Percentiles rank a stretch among this genome's conserved stretches.
These are phyloP conservation scores for Radiomyces spectabilis DNA, from an alignment of 192 early-diverging fungal species.

Conservation along the genomic window DNA sequence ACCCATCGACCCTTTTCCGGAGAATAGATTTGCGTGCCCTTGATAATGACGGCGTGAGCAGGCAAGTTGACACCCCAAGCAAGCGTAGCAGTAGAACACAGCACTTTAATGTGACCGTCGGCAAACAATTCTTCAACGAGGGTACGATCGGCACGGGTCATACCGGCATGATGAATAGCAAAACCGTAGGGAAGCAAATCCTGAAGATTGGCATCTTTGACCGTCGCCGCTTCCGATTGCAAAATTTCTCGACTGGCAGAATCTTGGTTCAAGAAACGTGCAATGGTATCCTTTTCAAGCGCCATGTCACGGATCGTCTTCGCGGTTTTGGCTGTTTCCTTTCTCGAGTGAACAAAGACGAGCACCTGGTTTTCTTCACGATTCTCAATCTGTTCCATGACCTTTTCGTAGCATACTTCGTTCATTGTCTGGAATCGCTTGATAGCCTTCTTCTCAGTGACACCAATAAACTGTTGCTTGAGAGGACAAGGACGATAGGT, in stretches of 20 bases:
- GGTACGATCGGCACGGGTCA: constrained; percentile 86
- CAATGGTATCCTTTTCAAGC: constrained; percentile 79
- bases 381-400: constrained; percentile 73
- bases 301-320: constrained; percentile 86
- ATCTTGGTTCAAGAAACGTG: constrained; percentile 74
- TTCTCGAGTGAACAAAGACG: constrained; percentile 96
- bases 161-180: constrained; percentile 95
- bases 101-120: constrained; percentile 84
- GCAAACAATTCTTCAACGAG: constrained; percentile 90
- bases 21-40: constrained; percentile 96
- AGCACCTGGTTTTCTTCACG: constrained; percentile 77
- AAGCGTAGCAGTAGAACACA: constrained; percentile 94
- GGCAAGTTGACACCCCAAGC: constrained; percentile 99
- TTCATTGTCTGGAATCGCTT: constrained; percentile 94
- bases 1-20: constrained; percentile 93
- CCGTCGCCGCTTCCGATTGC: constrained; percentile 67
- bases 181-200: constrained; percentile 94
- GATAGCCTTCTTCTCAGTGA: constrained; percentile 95
- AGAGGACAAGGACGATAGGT: constrained; percentile 90
- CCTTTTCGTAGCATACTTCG: constrained; percentile 93
- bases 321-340: constrained; percentile 95
- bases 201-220: constrained; percentile 77
- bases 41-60: constrained; percentile 96
- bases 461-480: constrained; percentile 93
- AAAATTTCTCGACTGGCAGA: constrained; percentile 81